Base-by-base conservation (phyloP, 768 basidiomycete species). In the Clathrus columnatus region DNA sequence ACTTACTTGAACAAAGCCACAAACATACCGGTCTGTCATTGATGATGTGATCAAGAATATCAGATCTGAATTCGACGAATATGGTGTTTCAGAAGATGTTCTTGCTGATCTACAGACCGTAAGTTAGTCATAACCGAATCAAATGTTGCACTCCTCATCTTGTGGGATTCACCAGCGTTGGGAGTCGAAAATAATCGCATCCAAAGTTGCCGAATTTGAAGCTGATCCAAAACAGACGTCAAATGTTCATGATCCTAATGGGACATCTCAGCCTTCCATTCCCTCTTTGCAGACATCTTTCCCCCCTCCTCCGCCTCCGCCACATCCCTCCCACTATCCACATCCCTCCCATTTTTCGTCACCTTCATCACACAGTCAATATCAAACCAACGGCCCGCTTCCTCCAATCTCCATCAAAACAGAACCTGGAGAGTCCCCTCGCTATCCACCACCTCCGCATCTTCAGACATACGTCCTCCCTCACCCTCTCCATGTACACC, bases 21-120 rank as follows among this genome's bases (percentile, higher is more conserved):
- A 71, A 62, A 87, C 91, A 63, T 99, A 99, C 72, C 89, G 95
- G 61, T 69, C 82, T 57, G 87, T 99, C 71, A 97, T 99, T 72
- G 92, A 96, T 82, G 92, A 97, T 72, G 94, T 98, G 61, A 87
- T 98, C 63, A 71, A 73, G 28, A 75, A 78, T 62, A 88, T 95
- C 75, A 90, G 88, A 73, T 74, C 82, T 70, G 94, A 97, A 68
- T 99, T 98, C 72, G 94, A 98, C 68, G 92, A 95, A 67, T 93
- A 88, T 64, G 96, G 96, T 59, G 87, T 99, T 60, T 78, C 84
- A 67, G 87, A 97, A 68, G 90, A 92, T 18, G 85, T 98, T 56
- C 75, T 97, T 47, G 83, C 84, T 61, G 86, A 91, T 50, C 75
- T 99, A 55, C 91, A 95, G 72, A 81, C 82, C 61, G 94, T 95